phyloP scores from a whole-genome alignment of 306 rosid genomes.

The Glycine soja region DNA sequence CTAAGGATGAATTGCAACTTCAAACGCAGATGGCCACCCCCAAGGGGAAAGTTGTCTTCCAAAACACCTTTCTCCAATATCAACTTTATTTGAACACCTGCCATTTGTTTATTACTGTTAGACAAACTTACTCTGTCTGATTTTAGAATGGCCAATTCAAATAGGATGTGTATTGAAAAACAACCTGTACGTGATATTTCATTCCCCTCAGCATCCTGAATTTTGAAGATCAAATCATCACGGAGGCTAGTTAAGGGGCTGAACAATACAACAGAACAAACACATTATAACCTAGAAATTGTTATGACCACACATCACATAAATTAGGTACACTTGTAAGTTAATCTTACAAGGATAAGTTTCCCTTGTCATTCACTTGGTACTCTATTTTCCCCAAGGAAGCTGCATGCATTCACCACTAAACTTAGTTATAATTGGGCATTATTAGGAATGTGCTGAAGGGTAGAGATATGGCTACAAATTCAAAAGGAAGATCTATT shows the following conservation, averaged over 20 bases:
- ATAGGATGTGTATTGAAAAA: conserved; percentile 24
- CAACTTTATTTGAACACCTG: conserved; percentile 71
- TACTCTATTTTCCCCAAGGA: conserved; percentile 79
- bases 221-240: conserved; percentile 68
- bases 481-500: conserved; percentile 23
- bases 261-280: conserved; percentile 45
- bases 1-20: conserved; percentile 76
- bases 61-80: conserved; percentile 82
- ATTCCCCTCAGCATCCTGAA: conserved; percentile 71
- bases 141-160: background rate
- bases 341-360: conserved; percentile 74
- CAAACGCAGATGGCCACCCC: conserved; percentile 74
- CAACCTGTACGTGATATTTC: conserved; percentile 76
- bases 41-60: conserved; percentile 81
- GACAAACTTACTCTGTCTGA: conserved; percentile 23
- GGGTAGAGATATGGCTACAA: background rate
- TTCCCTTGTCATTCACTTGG: conserved; percentile 71
- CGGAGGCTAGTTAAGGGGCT: conserved; percentile 85
- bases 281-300: conserved; percentile 27
- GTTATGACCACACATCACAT: background rate
- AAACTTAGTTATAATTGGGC: conserved; percentile 24
- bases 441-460: conserved; percentile 15
- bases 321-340: conserved; percentile 16
- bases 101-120: conserved; percentile 48
- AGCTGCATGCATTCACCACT: conserved; percentile 67